Conservation (phyloP, 169 alveolate species). For the Plasmodium ovale region DNA sequence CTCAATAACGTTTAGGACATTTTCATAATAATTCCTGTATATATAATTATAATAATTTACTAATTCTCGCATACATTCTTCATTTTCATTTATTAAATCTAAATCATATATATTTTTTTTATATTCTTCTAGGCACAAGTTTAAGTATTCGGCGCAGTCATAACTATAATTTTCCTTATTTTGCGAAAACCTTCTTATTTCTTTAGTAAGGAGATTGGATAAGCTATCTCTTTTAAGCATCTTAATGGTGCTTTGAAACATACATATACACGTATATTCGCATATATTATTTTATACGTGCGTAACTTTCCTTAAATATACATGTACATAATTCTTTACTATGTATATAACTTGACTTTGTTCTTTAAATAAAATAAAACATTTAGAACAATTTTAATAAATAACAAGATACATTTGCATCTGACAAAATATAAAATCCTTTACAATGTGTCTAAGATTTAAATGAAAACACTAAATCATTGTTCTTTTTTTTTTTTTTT, state of each 20-base stretch:
- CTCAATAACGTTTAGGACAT: constrained; percentile 66
- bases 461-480: constrained; percentile 28
- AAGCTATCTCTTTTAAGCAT: constrained; percentile 77
- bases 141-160: constrained; percentile 69
- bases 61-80: constrained; percentile 76
- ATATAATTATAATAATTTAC: constrained; percentile 75
- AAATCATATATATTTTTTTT: constrained; percentile 74
- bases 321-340: constrained; percentile 29
- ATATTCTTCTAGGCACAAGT: constrained; percentile 69
- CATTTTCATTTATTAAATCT: constrained; percentile 77
- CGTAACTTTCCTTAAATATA: constrained; percentile 18
- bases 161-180: constrained; percentile 42
- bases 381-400: constrained; percentile 8
- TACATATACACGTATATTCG: constrained; percentile 26
- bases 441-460: constrained; percentile 71
- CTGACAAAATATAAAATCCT: constrained; percentile 37
- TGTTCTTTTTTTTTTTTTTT: constrained; percentile 19
- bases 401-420: constrained; percentile 57
- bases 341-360: background rate
- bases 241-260: constrained; percentile 6
- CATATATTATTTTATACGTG: constrained; percentile 9
- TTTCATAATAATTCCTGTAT: constrained; percentile 70
- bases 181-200: constrained; percentile 72
- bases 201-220: constrained; percentile 69
- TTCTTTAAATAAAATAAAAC: constrained; percentile 38